These are phyloP conservation scores for Gilbertella persicaria DNA, from an alignment of 371 early-diverging fungal genomes.

Conservation along the genomic window DNA sequence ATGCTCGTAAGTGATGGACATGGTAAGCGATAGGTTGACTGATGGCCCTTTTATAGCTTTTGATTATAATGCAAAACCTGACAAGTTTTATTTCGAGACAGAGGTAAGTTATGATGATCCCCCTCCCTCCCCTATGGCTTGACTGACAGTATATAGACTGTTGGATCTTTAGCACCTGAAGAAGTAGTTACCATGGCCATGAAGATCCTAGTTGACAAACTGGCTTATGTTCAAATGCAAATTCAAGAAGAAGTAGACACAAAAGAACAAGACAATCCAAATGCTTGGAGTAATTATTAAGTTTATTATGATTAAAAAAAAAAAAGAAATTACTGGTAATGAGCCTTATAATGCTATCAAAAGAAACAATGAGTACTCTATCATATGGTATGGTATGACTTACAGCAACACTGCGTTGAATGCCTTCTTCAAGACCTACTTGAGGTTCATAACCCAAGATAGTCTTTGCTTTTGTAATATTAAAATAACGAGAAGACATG, in stretches of 20 bases:
- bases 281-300: slow-evolving; percentile 32
- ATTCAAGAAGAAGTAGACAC: slow-evolving; percentile 66
- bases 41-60: slow-evolving; percentile 64
- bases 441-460: slow-evolving; percentile 79
- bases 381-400: no score
- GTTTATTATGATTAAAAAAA: no score
- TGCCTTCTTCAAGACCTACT: slow-evolving; percentile 75
- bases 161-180: slow-evolving; percentile 88
- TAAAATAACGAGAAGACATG: slow-evolving; percentile 77
- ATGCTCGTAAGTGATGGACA: slow-evolving; percentile 65
- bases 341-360: slow-evolving; percentile 19
- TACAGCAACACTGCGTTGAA: slow-evolving; percentile 46
- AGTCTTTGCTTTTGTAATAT: slow-evolving; percentile 77
- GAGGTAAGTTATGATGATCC: slow-evolving; percentile 57
- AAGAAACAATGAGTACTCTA: neutral
- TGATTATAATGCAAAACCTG: slow-evolving; percentile 86
- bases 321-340: slow-evolving; percentile 4
- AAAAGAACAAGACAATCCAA: slow-evolving; percentile 41
- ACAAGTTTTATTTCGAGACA: slow-evolving; percentile 86
- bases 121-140: neutral
- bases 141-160: slow-evolving; percentile 47
- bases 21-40: no score
- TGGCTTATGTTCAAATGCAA: slow-evolving; percentile 76
- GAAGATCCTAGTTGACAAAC: slow-evolving; percentile 80
- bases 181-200: slow-evolving; percentile 84